A percentile compares a stretch with the other conserved stretches of the same genome.
phyloP scores from a whole-genome alignment of 768 basidiomycete genomes.

The Rhodosporidiobolus odoratus region DNA sequence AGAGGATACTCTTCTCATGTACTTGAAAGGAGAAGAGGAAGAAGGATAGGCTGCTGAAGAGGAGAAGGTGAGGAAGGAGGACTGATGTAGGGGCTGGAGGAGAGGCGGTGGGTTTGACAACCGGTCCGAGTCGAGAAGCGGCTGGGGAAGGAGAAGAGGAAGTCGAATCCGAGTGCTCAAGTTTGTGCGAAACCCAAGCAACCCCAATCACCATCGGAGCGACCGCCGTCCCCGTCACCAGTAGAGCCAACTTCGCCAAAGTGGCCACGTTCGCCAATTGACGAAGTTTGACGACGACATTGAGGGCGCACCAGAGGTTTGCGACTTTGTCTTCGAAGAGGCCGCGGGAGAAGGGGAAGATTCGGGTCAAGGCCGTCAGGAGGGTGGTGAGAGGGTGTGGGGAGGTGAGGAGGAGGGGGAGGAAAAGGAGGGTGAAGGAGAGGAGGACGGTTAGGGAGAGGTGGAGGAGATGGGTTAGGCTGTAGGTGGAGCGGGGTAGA shows the following conservation, averaged over 20 bases:
- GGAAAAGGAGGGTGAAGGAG: constrained; percentile 40
- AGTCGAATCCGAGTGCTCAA: background rate
- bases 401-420: constrained; percentile 42
- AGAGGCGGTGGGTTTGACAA: background rate
- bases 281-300: constrained; percentile 82
- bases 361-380: constrained; percentile 65
- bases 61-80: constrained; percentile 71
- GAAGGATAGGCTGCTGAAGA: constrained; percentile 80
- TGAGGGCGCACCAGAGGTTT: constrained; percentile 94
- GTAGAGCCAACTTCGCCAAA: constrained; percentile 57
- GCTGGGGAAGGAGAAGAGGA: constrained; percentile 2
- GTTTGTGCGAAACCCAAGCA: constrained; percentile 36
- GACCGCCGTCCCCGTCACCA: constrained; percentile 66
- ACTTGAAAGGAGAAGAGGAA: constrained; percentile 96
- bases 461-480: constrained; percentile 58
- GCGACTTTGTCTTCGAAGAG: constrained; percentile 94
- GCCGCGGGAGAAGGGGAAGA: constrained; percentile 87
- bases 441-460: constrained; percentile 60
- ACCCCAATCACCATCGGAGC: constrained; percentile 47
- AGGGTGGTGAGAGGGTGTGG: constrained; percentile 45
- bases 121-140: too few species aligned
- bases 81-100: constrained; percentile 56
- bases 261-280: constrained; percentile 50
- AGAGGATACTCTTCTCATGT: constrained; percentile 84
- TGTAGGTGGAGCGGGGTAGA: constrained; percentile 45